Evolutionary conservation across 2,329 filamentous ascomycete genomes (phyloP).

Genomic region (Ceratocystis ficicola): DNA sequence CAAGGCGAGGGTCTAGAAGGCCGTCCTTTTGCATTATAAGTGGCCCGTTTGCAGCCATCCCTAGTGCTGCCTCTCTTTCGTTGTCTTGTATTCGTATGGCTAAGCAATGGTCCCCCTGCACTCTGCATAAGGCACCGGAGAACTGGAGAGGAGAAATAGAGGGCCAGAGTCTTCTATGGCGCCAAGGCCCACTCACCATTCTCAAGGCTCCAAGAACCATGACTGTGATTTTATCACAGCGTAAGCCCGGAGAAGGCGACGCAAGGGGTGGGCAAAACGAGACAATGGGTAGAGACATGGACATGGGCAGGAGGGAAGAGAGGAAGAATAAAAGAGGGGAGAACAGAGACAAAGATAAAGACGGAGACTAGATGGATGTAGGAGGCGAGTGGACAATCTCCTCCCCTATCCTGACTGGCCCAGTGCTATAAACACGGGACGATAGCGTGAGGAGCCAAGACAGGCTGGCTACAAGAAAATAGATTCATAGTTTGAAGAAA

Average conservation of each 20-base stretch:
- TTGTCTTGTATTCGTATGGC: not conserved
- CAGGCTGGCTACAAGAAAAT: not conserved
- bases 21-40: not conserved
- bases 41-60: not conserved
- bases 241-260: not conserved
- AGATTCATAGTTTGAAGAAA: not conserved
- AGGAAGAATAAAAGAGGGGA: not conserved
- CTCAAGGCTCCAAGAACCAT: no score
- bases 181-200: not conserved
- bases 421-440: no score
- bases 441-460: not conserved
- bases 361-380: not conserved
- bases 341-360: not conserved
- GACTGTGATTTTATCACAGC: no score
- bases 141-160: not conserved
- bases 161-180: not conserved
- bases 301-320: not conserved
- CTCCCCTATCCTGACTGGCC: not conserved
- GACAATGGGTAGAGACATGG: not conserved
- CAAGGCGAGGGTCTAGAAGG: not conserved
- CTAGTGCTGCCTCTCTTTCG: not conserved
- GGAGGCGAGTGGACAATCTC: not conserved
- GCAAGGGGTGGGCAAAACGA: not conserved
- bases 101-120: not conserved
- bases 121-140: not conserved